These are phyloP conservation scores for Cylindrodendrum hubeiense DNA, from an alignment of 2,329 filamentous ascomycete species.

Conservation along the genomic window DNA sequence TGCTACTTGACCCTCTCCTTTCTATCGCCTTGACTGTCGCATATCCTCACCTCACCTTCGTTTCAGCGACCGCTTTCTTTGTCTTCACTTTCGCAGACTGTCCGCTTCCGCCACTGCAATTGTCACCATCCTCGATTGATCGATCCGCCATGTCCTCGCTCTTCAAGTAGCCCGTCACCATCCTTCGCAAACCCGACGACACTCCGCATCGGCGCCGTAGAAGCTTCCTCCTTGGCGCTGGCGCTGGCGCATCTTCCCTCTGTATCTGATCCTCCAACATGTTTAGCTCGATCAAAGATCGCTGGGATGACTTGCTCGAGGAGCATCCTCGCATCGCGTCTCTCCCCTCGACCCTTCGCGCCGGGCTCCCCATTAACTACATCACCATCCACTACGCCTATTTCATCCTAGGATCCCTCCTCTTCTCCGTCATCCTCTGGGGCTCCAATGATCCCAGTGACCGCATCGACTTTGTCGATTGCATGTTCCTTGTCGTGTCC, in stretches of 20 bases:
- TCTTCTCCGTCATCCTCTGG: conserved; percentile 73
- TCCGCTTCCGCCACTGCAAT: not conserved
- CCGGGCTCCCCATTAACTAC: conserved; percentile 64
- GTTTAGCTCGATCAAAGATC: conserved; percentile 33
- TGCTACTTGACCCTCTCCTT: not conserved
- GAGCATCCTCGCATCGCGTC: conserved; percentile 34
- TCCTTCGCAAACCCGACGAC: not conserved
- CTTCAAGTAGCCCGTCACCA: conserved; percentile 28
- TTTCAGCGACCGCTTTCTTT: not conserved
- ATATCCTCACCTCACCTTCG: conserved; percentile 3
- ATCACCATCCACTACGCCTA: conserved; percentile 76
- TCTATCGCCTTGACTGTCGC: not conserved
- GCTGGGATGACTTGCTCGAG: conserved; percentile 38
- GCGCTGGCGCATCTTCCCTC: conserved; percentile 22
- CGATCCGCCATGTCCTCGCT: conserved; percentile 31
- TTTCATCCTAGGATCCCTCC: conserved; percentile 68
- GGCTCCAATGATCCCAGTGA: conserved; percentile 62
- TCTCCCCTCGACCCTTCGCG: conserved; percentile 7
- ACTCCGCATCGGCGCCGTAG: not conserved
- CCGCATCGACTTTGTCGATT: conserved; percentile 71
- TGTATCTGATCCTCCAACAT: conserved; percentile 30
- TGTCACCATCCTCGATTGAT: not conserved
- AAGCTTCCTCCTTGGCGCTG: not conserved
- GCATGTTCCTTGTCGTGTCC: conserved; percentile 75
- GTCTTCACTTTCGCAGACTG: not conserved